phyloP scores from a whole-genome alignment of 345 rosid species.

The Salix caprea region DNA sequence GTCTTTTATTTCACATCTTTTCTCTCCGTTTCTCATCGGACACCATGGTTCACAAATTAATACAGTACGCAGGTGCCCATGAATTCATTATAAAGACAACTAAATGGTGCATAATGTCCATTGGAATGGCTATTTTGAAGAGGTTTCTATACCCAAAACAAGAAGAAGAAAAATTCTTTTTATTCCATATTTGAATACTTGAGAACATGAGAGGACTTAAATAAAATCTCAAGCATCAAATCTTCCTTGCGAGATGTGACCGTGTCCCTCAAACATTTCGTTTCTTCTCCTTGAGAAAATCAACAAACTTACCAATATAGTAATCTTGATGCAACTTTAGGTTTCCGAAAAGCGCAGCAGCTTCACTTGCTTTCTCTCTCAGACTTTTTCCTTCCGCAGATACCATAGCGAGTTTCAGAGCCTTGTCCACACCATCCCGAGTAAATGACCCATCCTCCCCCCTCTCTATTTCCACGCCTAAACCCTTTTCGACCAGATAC shows the following conservation, averaged over 20 bases:
- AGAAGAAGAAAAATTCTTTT: too few relatives aligned
- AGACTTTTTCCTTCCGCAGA: conserved; percentile 10
- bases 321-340: conserved; percentile 11
- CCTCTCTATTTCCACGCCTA: conserved; percentile 24
- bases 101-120: neutral
- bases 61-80: too few relatives aligned
- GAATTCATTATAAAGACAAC: neutral
- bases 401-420: conserved; percentile 23
- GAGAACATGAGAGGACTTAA: neutral
- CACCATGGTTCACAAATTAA: too few relatives aligned
- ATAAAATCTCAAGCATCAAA: neutral
- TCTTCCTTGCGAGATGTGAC: neutral
- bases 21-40: too few relatives aligned
- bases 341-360: conserved; percentile 10
- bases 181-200: neutral
- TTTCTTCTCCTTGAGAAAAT: conserved; percentile 8
- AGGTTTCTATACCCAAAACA: neutral
- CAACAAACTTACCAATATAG: conserved; percentile 14
- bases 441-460: conserved; percentile 26
- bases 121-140: neutral
- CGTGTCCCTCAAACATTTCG: neutral
- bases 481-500: conserved; percentile 20
- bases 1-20: too few relatives aligned
- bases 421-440: conserved; percentile 8
- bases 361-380: conserved; percentile 14